Evolutionary conservation across 2,329 filamentous ascomycete species (phyloP), one percentile per base, ranked within the genome.

Genomic region (Fusarium brachygibbosum): DNA sequence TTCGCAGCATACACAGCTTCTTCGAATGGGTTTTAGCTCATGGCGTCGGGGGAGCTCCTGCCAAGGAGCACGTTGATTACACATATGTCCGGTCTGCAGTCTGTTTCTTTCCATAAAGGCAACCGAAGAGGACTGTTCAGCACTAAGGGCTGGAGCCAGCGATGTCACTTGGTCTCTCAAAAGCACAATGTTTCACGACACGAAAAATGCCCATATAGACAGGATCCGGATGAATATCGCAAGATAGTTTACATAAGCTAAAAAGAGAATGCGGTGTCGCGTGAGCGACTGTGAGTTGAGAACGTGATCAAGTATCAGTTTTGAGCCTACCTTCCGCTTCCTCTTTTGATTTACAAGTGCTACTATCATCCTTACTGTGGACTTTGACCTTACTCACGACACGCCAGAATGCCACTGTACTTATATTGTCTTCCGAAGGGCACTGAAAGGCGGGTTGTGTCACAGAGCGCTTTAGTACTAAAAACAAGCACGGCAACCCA

Each of bases 261-360:
- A 68, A 67, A 68, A 70, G 49, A 66, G 64, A 63, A 63, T 69
- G 52, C 59, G 50, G 52, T 55, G 58, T 59, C 49, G 58, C 48
- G 41, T 55, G 60, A 58, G 61, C 51, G 58, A 53, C 62, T 51
- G 49, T 58, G 63, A 54, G 58, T 65, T 61, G 31, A 70, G 52
- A 52, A 59, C 67, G 63, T 67, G 34, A 59, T 57, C 38, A 53
- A 56, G 67, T 60, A 70, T 68, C 55, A 70, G 63, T 46, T 70
- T 70, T 60, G 58, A 44, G 13, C 54, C 64, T 51, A 17, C 34
- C 9, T 41, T 40, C 29, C 54, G 63, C 63, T 53, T 49, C 53
- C 34, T 68, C 59, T 32, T 67, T 70, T 68, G 67, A 70, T 68
- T 70, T 70, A 68, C 54, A 38, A 28, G 63, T 21, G n/a, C 35